Conservation (phyloP, 345 rosid species). For the Streptanthus diversifolius region DNA sequence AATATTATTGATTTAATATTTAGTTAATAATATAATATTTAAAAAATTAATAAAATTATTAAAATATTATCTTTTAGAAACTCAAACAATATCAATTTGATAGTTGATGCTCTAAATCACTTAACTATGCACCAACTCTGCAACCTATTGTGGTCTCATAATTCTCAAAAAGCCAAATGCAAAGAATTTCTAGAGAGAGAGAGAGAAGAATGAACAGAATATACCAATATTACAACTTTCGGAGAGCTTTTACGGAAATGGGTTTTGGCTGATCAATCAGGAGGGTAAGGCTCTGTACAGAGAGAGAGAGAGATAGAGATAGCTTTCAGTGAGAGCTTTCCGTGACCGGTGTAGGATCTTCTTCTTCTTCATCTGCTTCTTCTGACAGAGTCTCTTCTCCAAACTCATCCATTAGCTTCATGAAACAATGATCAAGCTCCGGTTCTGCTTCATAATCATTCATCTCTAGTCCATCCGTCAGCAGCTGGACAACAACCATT, state of each 20-base stretch:
- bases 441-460: slow-evolving; percentile 10
- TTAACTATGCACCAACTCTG: slow-evolving; percentile 24
- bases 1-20: no score
- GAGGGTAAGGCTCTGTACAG: slow-evolving; percentile 22
- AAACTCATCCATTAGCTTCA: slow-evolving; percentile 24
- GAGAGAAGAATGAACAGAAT: slow-evolving; percentile 4
- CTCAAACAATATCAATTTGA: no score
- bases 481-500: slow-evolving; percentile 21
- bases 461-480: slow-evolving; percentile 27
- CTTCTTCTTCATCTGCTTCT: slow-evolving; percentile 21
- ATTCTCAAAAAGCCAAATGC: slow-evolving; percentile 17
- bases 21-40: no score
- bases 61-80: no score
- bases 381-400: slow-evolving; percentile 7
- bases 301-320: not conserved
- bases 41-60: no score
- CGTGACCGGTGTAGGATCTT: slow-evolving; percentile 18
- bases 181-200: slow-evolving; percentile 4
- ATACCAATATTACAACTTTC: slow-evolving; percentile 7
- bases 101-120: no score
- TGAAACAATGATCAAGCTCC: slow-evolving; percentile 11
- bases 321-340: slow-evolving; percentile 23
- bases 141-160: slow-evolving; percentile 21
- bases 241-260: not conserved
- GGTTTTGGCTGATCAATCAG: not conserved